Conservation (phyloP, 2,329 filamentous ascomycete genomes). For the Thermothelomyces thermophilus region DNA sequence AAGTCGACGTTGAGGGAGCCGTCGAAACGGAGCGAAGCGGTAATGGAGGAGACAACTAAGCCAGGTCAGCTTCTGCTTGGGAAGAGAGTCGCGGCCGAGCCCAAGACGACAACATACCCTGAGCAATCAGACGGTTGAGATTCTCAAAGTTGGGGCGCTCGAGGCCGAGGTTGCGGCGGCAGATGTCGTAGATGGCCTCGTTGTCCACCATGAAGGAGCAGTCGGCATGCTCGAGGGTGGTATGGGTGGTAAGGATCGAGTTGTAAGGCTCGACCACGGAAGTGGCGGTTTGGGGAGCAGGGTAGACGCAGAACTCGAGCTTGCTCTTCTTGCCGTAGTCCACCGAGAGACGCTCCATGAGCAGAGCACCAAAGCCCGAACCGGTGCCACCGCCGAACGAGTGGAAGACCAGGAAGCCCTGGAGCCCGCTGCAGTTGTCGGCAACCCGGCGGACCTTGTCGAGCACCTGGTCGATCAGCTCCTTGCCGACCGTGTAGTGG, state of each 20-base stretch:
- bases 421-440: constrained; percentile 95
- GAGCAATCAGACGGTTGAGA: constrained; percentile 96
- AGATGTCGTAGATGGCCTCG: constrained; percentile 99
- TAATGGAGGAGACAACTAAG: constrained; percentile 93
- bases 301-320: constrained; percentile 99
- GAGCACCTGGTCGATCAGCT: constrained; percentile 95
- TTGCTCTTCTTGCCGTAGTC: constrained; percentile 99
- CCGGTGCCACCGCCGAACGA: constrained; percentile 98
- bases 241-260: constrained; percentile 98
- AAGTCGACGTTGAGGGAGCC: constrained; percentile 98
- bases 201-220: constrained; percentile 99
- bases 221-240: constrained; percentile 97
- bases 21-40: constrained; percentile 95
- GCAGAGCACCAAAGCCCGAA: constrained; percentile 93
- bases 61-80: too few species aligned
- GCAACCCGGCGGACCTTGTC: constrained; percentile 97
- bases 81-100: too few species aligned
- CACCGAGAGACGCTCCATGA: constrained; percentile 98
- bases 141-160: constrained; percentile 98
- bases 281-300: constrained; percentile 91
- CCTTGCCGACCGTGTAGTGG: constrained; percentile 99
- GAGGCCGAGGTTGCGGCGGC: constrained; percentile 92
- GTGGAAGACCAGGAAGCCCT: constrained; percentile 99
- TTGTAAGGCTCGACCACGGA: constrained; percentile 99
- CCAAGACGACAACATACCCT: constrained; percentile 52